phyloP scores from a whole-genome alignment of 306 rosid genomes.

The Acacia acuminata region DNA sequence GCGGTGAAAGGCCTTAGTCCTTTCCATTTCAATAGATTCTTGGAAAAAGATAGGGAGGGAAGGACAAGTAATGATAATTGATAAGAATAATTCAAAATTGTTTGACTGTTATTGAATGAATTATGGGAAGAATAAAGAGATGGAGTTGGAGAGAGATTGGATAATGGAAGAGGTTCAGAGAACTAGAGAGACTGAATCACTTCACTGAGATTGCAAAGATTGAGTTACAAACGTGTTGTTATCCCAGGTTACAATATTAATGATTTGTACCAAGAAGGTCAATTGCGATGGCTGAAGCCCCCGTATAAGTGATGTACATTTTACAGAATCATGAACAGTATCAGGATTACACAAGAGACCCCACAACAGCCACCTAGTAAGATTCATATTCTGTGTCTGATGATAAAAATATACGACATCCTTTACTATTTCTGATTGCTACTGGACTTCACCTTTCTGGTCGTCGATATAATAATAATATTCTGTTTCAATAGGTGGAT shows the following conservation, averaged over 20 bases:
- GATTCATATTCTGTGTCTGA: not conserved
- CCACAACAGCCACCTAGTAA: conserved; percentile 73
- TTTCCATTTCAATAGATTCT: too few species aligned
- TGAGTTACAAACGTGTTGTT: not conserved
- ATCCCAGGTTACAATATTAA: conserved; percentile 64
- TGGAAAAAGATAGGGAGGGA: too few species aligned
- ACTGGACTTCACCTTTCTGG: conserved; percentile 7
- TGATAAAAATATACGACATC: not conserved
- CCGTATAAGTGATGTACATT: conserved; percentile 79
- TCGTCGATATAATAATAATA: conserved; percentile 1
- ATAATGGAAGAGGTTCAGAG: too few species aligned
- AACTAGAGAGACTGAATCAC: too few species aligned
- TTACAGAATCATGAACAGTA: conserved; percentile 73
- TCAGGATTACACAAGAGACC: conserved; percentile 58
- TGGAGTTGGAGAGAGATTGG: too few species aligned
- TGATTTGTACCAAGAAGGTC: conserved; percentile 73
- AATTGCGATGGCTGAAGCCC: conserved; percentile 90
- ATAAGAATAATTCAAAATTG: too few species aligned
- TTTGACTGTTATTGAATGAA: too few species aligned
- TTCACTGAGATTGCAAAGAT: too few species aligned
- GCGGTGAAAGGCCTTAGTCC: too few species aligned
- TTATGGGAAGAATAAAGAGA: too few species aligned
- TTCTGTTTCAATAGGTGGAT: conserved; percentile 66
- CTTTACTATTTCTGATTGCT: conserved; percentile 6
- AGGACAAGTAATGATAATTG: too few species aligned